phyloP scores from a whole-genome alignment of 2,329 filamentous ascomycete genomes.

The Fusarium sacchari region DNA sequence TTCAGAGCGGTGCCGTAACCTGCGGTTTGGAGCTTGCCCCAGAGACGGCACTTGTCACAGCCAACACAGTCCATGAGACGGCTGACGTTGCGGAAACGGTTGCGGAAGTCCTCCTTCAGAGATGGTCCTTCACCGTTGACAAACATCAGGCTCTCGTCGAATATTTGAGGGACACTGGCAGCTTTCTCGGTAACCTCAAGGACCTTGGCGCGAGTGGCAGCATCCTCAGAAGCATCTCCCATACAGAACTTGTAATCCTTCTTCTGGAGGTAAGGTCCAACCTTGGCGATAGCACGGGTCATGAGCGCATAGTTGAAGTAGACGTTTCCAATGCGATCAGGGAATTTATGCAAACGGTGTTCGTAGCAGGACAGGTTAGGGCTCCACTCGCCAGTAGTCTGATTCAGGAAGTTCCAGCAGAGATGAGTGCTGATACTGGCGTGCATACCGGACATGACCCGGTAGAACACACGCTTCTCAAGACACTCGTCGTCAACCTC shows the following conservation, averaged over 20 bases:
- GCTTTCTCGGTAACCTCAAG: conserved; percentile 78
- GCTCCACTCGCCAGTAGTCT: conserved; percentile 91
- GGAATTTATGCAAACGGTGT: conserved; percentile 81
- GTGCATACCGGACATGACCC: conserved; percentile 96
- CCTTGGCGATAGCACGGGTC: conserved; percentile 88
- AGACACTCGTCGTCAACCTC: conserved; percentile 91
- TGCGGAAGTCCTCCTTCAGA: conserved; percentile 96
- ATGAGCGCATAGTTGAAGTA: conserved; percentile 99
- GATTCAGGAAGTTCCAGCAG: conserved; percentile 96
- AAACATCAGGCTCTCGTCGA: conserved; percentile 97
- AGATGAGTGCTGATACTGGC: conserved; percentile 96
- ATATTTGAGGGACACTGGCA: conserved; percentile 79
- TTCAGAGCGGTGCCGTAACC: conserved; percentile 96
- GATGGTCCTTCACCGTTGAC: conserved; percentile 78
- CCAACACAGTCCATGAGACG: conserved; percentile 98
- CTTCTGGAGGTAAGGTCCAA: conserved; percentile 78
- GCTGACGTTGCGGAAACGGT: conserved; percentile 96
- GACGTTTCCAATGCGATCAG: conserved; percentile 93
- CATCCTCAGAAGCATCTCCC: conserved; percentile 83
- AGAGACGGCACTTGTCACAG: conserved; percentile 97
- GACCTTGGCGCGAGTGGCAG: conserved; percentile 82
- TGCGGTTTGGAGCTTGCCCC: conserved; percentile 96
- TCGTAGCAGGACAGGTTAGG: conserved; percentile 93
- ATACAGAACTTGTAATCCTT: conserved; percentile 88
- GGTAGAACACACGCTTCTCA: conserved; percentile 98